Evolutionary conservation across 352 stramenopile species (phyloP).

Genomic region (Pythium plurisporium): DNA sequence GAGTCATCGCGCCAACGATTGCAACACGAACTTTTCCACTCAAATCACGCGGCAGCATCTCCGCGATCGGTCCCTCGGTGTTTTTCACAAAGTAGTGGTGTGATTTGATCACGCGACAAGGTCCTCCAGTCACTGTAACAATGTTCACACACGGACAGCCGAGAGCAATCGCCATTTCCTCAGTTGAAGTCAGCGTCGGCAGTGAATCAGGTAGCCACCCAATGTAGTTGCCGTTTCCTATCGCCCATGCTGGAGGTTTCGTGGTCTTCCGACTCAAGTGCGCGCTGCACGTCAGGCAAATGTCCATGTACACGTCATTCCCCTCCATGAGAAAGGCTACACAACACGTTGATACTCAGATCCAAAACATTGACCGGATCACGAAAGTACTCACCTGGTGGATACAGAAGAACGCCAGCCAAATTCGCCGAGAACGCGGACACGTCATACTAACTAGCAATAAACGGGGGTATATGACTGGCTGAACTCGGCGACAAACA

Average conservation of each 20-base stretch:
- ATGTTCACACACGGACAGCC: neutral
- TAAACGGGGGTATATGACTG: neutral
- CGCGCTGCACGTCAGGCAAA: neutral
- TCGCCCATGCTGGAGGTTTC: neutral
- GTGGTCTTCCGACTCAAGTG: neutral
- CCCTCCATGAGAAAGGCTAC: neutral
- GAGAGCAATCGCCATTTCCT: neutral
- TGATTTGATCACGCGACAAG: neutral
- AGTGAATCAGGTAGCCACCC: neutral
- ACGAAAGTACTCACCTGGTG: neutral
- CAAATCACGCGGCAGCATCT: neutral
- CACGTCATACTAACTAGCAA: neutral
- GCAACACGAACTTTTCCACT: neutral
- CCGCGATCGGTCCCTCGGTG: neutral
- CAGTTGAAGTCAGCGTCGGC: neutral
- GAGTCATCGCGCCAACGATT: neutral
- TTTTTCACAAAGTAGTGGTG: conserved; percentile 2
- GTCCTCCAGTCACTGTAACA: neutral
- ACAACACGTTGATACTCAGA: too few species aligned
- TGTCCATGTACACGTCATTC: neutral
- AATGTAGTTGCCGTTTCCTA: conserved; percentile 1
- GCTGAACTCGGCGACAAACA: neutral
- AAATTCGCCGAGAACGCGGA: neutral
- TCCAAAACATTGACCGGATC: neutral
- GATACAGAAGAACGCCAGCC: neutral